phyloP scores from a whole-genome alignment of 305 asterid genomes.

The Rubia peregrina region DNA sequence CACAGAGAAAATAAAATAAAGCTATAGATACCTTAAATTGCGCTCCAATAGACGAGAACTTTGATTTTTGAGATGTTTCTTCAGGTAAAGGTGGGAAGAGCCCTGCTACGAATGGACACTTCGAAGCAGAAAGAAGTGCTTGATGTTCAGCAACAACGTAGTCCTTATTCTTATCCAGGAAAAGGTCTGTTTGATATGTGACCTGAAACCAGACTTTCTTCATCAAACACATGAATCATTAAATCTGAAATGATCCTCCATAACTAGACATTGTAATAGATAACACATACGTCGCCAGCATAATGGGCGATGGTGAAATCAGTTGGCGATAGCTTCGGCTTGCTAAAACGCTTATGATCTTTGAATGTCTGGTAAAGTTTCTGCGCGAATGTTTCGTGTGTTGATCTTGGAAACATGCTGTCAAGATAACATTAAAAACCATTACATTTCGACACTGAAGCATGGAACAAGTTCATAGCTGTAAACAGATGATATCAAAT shows the following conservation, averaged over 20 bases:
- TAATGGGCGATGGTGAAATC: constrained; percentile 85
- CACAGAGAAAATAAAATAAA: constrained; percentile 14
- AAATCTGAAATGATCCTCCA: constrained; percentile 6
- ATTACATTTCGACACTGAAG: constrained; percentile 5
- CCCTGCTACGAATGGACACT: constrained; percentile 66
- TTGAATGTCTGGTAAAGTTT: constrained; percentile 83
- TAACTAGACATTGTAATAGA: background rate
- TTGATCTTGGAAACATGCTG: constrained; percentile 98
- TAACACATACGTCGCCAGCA: constrained; percentile 85
- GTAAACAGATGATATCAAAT: constrained; percentile 5
- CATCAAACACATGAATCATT: constrained; percentile 25
- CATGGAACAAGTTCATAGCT: background rate
- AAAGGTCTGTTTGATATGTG: constrained; percentile 73
- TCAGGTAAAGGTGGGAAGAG: constrained; percentile 76
- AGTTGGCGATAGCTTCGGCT: constrained; percentile 83
- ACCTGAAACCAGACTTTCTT: constrained; percentile 50
- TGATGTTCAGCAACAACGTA: constrained; percentile 88
- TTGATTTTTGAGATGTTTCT: constrained; percentile 78
- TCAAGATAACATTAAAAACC: constrained; percentile 20
- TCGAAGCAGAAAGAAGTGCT: constrained; percentile 75
- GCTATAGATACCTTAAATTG: constrained; percentile 64
- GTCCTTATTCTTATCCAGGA: constrained; percentile 92
- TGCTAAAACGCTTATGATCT: constrained; percentile 84
- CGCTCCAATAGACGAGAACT: constrained; percentile 86
- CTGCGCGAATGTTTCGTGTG: constrained; percentile 78